These are phyloP conservation scores for Rutstroemia sp. DNA, from an alignment of 2,329 filamentous ascomycete species.

Conservation along the genomic window DNA sequence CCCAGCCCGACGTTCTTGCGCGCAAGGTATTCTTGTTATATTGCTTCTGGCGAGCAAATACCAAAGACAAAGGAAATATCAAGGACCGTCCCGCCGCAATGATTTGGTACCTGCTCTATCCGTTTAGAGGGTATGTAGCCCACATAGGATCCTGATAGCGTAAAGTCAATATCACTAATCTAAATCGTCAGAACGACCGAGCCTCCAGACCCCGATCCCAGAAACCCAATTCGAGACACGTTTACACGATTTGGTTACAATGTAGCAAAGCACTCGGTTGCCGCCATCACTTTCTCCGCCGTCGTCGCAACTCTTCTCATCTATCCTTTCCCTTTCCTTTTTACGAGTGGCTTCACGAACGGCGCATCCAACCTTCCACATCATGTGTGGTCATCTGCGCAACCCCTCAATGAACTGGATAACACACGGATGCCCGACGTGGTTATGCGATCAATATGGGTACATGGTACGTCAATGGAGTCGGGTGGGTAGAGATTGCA, in stretches of 20 bases:
- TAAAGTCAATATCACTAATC: background rate
- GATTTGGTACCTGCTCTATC: slow-evolving; percentile 75
- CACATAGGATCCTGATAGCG: background rate
- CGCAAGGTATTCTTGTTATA: background rate
- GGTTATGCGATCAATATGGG: slow-evolving; percentile 76
- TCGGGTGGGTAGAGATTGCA: background rate
- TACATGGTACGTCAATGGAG: slow-evolving; percentile 47
- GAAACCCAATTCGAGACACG: slow-evolving; percentile 56
- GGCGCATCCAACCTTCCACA: slow-evolving; percentile 66
- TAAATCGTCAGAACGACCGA: slow-evolving; percentile 55
- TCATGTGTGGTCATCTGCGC: slow-evolving; percentile 74
- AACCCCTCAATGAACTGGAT: slow-evolving; percentile 48
- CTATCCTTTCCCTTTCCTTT: slow-evolving; percentile 70
- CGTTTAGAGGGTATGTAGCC: slow-evolving; percentile 61
- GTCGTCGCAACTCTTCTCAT: slow-evolving; percentile 61
- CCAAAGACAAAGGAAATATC: background rate
- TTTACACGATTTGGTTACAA: slow-evolving; percentile 65
- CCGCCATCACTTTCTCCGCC: slow-evolving; percentile 67
- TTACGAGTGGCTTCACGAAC: slow-evolving; percentile 63
- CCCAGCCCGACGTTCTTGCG: background rate
- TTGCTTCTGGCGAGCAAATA: slow-evolving; percentile 2
- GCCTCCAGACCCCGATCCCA: slow-evolving; percentile 56
- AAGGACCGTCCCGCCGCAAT: slow-evolving; percentile 30
- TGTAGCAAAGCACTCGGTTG: slow-evolving; percentile 65
- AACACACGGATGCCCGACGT: slow-evolving; percentile 52